phyloP scores from a whole-genome alignment of 2,329 filamentous ascomycete species.

The Blastomyces silverae region DNA sequence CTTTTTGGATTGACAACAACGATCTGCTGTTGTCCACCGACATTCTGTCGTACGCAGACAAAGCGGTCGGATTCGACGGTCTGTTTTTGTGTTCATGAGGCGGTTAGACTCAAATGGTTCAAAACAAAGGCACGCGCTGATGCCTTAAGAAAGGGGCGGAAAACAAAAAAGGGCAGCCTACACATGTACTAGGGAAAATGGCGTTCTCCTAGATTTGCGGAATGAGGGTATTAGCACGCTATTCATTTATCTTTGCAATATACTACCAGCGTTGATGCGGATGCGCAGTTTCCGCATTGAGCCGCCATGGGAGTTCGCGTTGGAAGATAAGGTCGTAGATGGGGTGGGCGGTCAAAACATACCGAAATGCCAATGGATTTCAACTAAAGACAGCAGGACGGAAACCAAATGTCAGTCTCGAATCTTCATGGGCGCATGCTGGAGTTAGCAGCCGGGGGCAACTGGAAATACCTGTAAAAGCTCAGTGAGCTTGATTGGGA shows the following conservation, averaged over 20 bases:
- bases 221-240: constrained; percentile 23
- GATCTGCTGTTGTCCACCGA: constrained; percentile 78
- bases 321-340: background rate
- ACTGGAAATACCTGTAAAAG: constrained; percentile 62
- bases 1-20: constrained; percentile 98
- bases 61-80: constrained; percentile 97
- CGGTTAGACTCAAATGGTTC: constrained; percentile 17
- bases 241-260: constrained; percentile 18
- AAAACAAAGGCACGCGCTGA: constrained; percentile 22
- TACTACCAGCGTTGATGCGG: constrained; percentile 8
- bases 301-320: background rate
- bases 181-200: constrained; percentile 83
- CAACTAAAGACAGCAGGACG: constrained; percentile 36
- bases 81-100: constrained; percentile 41
- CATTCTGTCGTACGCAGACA: constrained; percentile 94
- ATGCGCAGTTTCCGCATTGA: constrained; percentile 3
- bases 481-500: constrained; percentile 92
- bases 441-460: background rate
- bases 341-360: constrained; percentile 30
- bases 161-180: constrained; percentile 44
- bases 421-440: background rate
- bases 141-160: background rate
- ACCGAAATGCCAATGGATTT: constrained; percentile 50
- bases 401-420: constrained; percentile 11
- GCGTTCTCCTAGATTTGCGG: constrained; percentile 53